Evolutionary conservation across 352 stramenopile genomes (phyloP).

Genomic region (Lagenidium giganteum): DNA sequence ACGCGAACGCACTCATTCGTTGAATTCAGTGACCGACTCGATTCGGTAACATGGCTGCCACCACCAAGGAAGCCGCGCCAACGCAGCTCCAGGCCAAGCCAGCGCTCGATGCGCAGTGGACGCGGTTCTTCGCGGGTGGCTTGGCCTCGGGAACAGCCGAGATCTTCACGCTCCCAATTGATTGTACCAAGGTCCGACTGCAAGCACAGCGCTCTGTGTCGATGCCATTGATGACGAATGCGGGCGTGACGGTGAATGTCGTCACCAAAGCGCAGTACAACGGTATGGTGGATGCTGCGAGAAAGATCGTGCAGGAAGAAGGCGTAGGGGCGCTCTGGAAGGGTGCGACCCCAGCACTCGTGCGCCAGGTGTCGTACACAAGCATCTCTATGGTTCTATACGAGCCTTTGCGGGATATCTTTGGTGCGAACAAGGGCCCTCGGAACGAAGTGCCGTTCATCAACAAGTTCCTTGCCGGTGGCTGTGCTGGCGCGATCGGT

Average conservation of each 20-base stretch:
- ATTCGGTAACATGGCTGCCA: slow-evolving; percentile 7
- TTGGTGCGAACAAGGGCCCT: slow-evolving; percentile 35
- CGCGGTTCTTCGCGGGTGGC: slow-evolving; percentile 66
- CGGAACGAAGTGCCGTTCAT: slow-evolving; percentile 57
- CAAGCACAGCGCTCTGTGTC: slow-evolving; percentile 57
- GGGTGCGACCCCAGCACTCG: slow-evolving; percentile 62
- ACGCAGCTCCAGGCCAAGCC: slow-evolving; percentile 19
- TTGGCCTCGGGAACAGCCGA: slow-evolving; percentile 67
- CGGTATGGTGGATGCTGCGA: slow-evolving; percentile 66
- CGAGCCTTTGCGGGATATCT: slow-evolving; percentile 74
- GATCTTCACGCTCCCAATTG: slow-evolving; percentile 77
- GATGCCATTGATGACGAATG: slow-evolving; percentile 11
- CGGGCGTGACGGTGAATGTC: slow-evolving; percentile 23
- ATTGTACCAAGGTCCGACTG: slow-evolving; percentile 84
- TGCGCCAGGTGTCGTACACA: slow-evolving; percentile 84
- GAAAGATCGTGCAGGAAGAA: slow-evolving; percentile 69
- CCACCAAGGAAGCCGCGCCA: slow-evolving; percentile 4
- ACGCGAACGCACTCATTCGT: not conserved
- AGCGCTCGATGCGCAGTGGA: slow-evolving; percentile 52
- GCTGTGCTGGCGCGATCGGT: slow-evolving; percentile 69
- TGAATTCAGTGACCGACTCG: slow-evolving; percentile 7
- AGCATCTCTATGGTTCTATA: slow-evolving; percentile 86
- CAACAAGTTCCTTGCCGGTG: slow-evolving; percentile 78
- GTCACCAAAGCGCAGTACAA: slow-evolving; percentile 40
- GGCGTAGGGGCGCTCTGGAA: slow-evolving; percentile 67